Percentiles rank a stretch among this genome's conserved stretches.
phyloP scores from a whole-genome alignment of 768 basidiomycete genomes.

The Termitomyces sp. region DNA sequence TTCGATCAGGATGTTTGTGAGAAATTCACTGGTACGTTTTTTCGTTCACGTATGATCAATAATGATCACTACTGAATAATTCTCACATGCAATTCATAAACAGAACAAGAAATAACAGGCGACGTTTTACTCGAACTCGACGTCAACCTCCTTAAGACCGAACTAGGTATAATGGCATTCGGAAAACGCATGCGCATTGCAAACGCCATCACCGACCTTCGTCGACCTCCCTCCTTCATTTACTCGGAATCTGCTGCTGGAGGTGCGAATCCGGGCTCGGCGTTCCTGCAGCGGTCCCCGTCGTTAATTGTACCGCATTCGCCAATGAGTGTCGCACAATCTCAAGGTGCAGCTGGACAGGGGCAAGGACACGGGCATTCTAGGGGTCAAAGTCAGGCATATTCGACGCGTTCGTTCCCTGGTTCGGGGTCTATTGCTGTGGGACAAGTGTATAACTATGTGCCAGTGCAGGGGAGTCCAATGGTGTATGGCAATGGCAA shows the following conservation, averaged over 20 bases:
- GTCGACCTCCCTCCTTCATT: conserved; percentile 59
- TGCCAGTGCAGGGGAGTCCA: not conserved
- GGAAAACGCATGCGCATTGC: conserved; percentile 93
- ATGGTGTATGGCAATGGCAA: not conserved
- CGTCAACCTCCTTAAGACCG: conserved; percentile 81
- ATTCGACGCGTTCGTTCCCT: conserved; percentile 41
- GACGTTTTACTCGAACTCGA: conserved; percentile 96
- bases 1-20: conserved; percentile 80
- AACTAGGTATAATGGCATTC: conserved; percentile 91
- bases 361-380: conserved; percentile 31
- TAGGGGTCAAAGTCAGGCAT: conserved; percentile 36
- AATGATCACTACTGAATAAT: not conserved
- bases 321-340: conserved; percentile 21
- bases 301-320: not conserved
- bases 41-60: not conserved
- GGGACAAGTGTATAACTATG: not conserved
- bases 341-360: conserved; percentile 16
- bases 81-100: conserved; percentile 1
- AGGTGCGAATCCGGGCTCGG: not conserved
- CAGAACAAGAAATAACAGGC: conserved; percentile 98
- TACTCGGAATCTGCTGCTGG: conserved; percentile 36
- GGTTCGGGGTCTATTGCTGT: conserved; percentile 25
- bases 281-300: conserved; percentile 27
- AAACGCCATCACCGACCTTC: conserved; percentile 87
- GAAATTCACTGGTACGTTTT: conserved; percentile 74